Evolutionary conservation across 1,139 yeast species (phyloP), one percentile per base, ranked within the genome.

Genomic region (Suhomyces kunorum): DNA sequence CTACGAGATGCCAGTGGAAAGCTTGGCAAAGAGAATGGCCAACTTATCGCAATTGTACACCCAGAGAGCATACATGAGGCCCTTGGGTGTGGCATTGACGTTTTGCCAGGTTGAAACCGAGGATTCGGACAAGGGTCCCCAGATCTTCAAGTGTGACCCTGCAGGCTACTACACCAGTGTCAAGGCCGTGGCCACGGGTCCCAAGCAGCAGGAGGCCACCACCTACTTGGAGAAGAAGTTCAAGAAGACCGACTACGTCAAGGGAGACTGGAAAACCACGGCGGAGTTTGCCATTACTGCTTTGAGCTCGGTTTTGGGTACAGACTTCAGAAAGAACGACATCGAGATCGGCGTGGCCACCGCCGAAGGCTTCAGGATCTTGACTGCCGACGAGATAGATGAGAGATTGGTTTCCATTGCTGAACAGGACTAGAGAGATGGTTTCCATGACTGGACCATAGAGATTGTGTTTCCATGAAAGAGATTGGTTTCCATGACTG

Each of bases 31-130:
- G 70, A 79, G 97, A 60, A 84, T 92, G 85, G 98, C 98, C 44
- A 92, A 92, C 60, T 69, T 89, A 56, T 86, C 95, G 35, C 98
- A 92, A 71, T 80, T 92, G 49, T 92, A 89, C 64, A 92, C 98
- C 32, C 98, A 92, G 67, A 78, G 98, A 60, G 98, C 98, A n/a
- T 92, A 92, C 64, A 92, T 92, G 98, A 81, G 98, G 64, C 98
- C 98, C 19, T 74, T 90, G 50, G 97, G 97, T 28, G 96, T 89
- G 42, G 88, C 96, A 20, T 76, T 89, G 57, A 89, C 97, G 16
- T 85, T 92, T 57, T 78, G 90, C 46, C 82, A 94, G 36, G 53
- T 50, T 11, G 76, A 71, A 43, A 59, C 62, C 37, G 98, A 90
- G 62, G 96, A 87, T 57, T 92, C 83, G 60, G 25, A 36, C 28